Evolutionary conservation across 106 monocot genomes (phyloP), one percentile per base, ranked within the genome.

Genomic region (Chionographis japonica): DNA sequence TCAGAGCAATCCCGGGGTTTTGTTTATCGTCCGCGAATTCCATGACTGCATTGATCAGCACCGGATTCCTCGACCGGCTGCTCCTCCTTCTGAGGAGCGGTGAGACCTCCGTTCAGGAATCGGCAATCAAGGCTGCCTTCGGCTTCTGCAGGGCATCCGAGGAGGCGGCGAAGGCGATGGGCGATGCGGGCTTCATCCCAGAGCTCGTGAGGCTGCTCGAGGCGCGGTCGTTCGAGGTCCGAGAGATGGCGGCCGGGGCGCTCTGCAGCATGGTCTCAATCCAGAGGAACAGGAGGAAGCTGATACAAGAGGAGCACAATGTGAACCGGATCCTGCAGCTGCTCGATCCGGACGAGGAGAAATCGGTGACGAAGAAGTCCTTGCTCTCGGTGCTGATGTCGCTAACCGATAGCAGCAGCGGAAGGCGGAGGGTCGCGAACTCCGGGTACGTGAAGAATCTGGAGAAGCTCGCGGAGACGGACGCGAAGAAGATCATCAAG

Each of bases 401-500:
- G 3, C 37, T 94, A 15, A 51, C 86, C 6, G 79, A 75, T 12
- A 84, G 80, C 69, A 75, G 54, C 40, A 76, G 27, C 40, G 93
- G 86, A 40, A 77, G 86, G 78, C 86, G 60, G 73, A 86, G 62
- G 70, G 82, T 86, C 6, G 62, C 65, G 3, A 60, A 65, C 15
- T 87, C 84, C 17, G 84, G 68, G 16, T 60, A 79, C 65, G 41
- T 83, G 53, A 56, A 79, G 43, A 61, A 72, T 37, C 50, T 93
- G 50, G 84, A 94, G 62, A 80, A 75, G 66, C 68, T 87, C 4
- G 82, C 81, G 20, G 82, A 90, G 12, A 39, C 52, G 8, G 78
- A 72, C 14, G 86, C 89, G 4, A 84, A 84, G 70, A 86, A 74
- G 63, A 82, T 93, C 37, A 18, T 91, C 17, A 91, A 79, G 78